These are phyloP conservation scores for Pholiota molesta DNA, from an alignment of 768 basidiomycete genomes.

Conservation along the genomic window DNA sequence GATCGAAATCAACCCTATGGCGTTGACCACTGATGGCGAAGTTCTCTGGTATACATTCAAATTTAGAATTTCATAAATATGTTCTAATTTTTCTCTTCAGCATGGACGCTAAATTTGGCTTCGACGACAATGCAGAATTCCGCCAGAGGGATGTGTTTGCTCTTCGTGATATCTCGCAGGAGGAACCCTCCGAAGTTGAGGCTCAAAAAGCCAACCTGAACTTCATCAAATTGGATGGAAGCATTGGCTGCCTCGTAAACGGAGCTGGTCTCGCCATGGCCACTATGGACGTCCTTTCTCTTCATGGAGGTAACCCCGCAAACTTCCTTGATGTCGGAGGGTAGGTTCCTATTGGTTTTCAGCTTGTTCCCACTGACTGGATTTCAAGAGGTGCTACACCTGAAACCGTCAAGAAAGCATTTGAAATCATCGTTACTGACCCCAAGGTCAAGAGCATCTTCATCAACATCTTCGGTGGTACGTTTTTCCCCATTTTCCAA, in stretches of 20 bases:
- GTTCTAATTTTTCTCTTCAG: conserved; percentile 40
- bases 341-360: conserved; percentile 37
- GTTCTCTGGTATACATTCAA: conserved; percentile 79
- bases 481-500: conserved; percentile 17
- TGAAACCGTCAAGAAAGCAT: conserved; percentile 99
- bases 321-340: conserved; percentile 99
- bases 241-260: conserved; percentile 96
- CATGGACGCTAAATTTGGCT: conserved; percentile 99
- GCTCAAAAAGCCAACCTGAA: conserved; percentile 95
- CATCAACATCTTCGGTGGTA: conserved; percentile 96
- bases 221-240: conserved; percentile 99
- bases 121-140: conserved; percentile 99
- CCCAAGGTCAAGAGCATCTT: conserved; percentile 97
- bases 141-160: conserved; percentile 89
- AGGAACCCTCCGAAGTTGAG: conserved; percentile 97
- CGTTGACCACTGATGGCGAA: conserved; percentile 86
- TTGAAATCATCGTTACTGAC: conserved; percentile 90
- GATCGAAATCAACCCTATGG: conserved; percentile 99
- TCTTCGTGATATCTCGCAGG: conserved; percentile 91
- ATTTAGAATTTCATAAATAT: not conserved
- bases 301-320: conserved; percentile 96
- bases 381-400: conserved; percentile 86
- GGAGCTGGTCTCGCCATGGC: conserved; percentile 99
- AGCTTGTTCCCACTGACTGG: conserved; percentile 2
- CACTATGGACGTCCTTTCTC: conserved; percentile 98